Conservation (phyloP, 768 basidiomycete species). For the Lepiota subincarnata region DNA sequence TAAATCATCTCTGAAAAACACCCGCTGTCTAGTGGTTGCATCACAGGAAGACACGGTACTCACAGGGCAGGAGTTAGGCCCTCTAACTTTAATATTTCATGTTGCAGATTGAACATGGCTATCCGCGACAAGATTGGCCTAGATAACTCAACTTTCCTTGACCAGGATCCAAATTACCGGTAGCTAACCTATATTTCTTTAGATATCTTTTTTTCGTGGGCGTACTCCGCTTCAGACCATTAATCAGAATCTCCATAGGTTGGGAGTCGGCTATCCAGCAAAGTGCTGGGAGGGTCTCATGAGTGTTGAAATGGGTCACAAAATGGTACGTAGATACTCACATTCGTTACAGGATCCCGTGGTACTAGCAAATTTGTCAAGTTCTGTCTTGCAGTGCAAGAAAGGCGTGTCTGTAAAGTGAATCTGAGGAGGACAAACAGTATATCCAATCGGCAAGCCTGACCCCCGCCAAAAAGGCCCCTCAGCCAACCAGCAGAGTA, state of each 20-base stretch:
- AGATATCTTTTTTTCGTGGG: conserved; percentile 65
- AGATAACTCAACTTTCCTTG: background rate
- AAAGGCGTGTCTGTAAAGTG: conserved; percentile 60
- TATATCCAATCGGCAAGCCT: conserved; percentile 49
- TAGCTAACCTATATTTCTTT: conserved; percentile 53
- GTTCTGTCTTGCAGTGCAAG: conserved; percentile 44
- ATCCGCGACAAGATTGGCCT: conserved; percentile 29
- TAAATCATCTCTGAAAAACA: background rate
- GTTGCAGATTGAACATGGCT: conserved; percentile 48
- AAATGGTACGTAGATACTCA: conserved; percentile 24
- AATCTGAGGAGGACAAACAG: conserved; percentile 46
- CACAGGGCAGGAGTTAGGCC: background rate
- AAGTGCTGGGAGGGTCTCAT: conserved; percentile 43
- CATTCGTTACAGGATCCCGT: conserved; percentile 68
- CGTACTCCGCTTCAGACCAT: conserved; percentile 76
- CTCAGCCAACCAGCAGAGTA: background rate
- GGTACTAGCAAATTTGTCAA: conserved; percentile 19
- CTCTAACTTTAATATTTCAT: conserved; percentile 14
- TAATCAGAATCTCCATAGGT: conserved; percentile 65
- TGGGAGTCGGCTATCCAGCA: conserved; percentile 60
- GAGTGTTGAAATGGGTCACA: background rate
- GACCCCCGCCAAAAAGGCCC: background rate
- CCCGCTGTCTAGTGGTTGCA: background rate
- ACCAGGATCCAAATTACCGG: too few relatives aligned
- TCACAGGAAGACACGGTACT: background rate